A percentile compares a stretch with the other conserved stretches of the same genome.
Evolutionary conservation across 352 stramenopile genomes (phyloP).

Genomic region (Phytophthora foliorum): DNA sequence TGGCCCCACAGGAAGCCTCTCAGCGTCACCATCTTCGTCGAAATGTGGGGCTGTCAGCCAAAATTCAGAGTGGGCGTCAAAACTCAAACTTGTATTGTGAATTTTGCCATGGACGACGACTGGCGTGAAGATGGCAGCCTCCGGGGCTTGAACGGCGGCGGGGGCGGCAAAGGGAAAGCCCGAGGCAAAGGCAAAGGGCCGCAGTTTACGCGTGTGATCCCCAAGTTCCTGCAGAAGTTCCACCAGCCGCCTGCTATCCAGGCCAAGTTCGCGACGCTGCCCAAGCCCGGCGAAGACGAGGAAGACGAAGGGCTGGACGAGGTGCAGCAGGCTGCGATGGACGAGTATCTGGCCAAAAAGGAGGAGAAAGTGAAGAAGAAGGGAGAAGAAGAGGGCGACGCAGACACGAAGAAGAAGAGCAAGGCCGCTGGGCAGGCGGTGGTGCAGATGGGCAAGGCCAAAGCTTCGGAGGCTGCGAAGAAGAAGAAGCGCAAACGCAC

Average conservation of each 20-base stretch:
- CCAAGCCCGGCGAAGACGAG: slow-evolving; percentile 51
- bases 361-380: slow-evolving; percentile 47
- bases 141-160: slow-evolving; percentile 53
- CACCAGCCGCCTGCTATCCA: slow-evolving; percentile 69
- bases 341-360: slow-evolving; percentile 72
- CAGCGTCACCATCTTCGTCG: slow-evolving; percentile 32
- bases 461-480: slow-evolving; percentile 21
- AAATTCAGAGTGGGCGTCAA: slow-evolving; percentile 16
- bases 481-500: slow-evolving; percentile 72
- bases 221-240: slow-evolving; percentile 87
- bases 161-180: slow-evolving; percentile 36
- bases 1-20: slow-evolving; percentile 68
- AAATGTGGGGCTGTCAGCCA: slow-evolving; percentile 8
- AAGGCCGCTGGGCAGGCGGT: slow-evolving; percentile 52
- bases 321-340: slow-evolving; percentile 82
- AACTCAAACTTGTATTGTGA: background rate
- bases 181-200: slow-evolving; percentile 54
- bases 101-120: slow-evolving; percentile 73
- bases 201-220: slow-evolving; percentile 86
- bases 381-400: slow-evolving; percentile 14
- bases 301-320: slow-evolving; percentile 81
- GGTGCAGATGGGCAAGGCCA: slow-evolving; percentile 44
- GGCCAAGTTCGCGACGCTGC: slow-evolving; percentile 71
- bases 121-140: slow-evolving; percentile 83
- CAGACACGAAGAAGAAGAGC: slow-evolving; percentile 30